Evolutionary conservation across 495 filamentous ascomycete species (phyloP).

Genomic region (Aspergillus ellipticus): DNA sequence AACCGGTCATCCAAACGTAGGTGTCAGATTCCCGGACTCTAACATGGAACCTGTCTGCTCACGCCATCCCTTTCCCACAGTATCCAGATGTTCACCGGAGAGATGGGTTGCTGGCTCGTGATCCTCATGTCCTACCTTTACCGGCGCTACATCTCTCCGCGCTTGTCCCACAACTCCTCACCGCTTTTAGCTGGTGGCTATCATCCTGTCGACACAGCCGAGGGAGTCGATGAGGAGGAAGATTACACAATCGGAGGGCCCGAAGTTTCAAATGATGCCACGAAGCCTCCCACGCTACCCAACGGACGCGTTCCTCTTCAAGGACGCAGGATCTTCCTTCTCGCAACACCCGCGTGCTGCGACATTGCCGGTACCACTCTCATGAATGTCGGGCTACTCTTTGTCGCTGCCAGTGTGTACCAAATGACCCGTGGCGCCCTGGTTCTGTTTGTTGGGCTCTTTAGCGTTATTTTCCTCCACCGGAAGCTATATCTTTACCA

Average conservation of each 20-base stretch:
- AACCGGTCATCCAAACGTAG: conserved; percentile 91
- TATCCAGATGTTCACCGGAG: conserved; percentile 89
- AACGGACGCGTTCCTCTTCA: conserved; percentile 54
- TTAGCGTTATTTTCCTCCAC: conserved; percentile 86
- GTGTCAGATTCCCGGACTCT: conserved; percentile 13
- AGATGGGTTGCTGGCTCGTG: conserved; percentile 89
- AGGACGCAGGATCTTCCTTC: conserved; percentile 69
- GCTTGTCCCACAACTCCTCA: conserved; percentile 29
- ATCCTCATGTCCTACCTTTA: conserved; percentile 64
- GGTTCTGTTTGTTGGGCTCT: conserved; percentile 90
- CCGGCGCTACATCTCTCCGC: conserved; percentile 48
- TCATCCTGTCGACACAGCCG: conserved; percentile 51
- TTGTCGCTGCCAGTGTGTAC: conserved; percentile 92
- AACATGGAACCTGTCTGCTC: conserved; percentile 6
- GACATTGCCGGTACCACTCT: conserved; percentile 93
- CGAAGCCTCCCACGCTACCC: conserved; percentile 47
- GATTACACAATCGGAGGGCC: conserved; percentile 30
- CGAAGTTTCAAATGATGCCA: conserved; percentile 37
- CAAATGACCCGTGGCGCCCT: conserved; percentile 97
- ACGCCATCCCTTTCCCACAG: conserved; percentile 21
- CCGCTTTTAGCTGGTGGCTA: conserved; percentile 59
- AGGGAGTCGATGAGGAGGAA: conserved; percentile 44
- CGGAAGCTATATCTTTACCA: conserved; percentile 76
- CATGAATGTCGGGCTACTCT: conserved; percentile 92
- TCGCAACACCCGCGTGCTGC: conserved; percentile 85